Evolutionary conservation across 495 filamentous ascomycete species (phyloP), one percentile per base, ranked within the genome.

Genomic region (Trichoderma asperelloides): DNA sequence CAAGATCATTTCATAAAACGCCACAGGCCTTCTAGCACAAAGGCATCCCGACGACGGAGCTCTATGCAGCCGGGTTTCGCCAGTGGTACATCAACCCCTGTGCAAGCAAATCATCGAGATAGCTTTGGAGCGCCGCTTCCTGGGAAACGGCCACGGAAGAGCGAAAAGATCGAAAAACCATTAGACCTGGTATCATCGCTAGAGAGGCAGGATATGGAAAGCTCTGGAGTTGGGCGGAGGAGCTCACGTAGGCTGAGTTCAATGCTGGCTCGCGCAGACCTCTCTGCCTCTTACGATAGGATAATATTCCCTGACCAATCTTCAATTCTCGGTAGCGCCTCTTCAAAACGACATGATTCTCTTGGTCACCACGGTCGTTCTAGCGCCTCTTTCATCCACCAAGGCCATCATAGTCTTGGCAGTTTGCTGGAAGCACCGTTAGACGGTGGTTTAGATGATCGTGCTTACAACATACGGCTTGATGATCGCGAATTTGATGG

Each of bases 231-330:
- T 21, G 87, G 88, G 4, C 80, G 86, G 25, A 87, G 90, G 74
- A 87, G 91, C 51, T 95, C 92, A 15, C 84, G 95, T 39, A 84
- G 95, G 37, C 92, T 98, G 25, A 98, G 95, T 75, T 97, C 95
- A 43, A 80, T 98, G 68, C 84, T 98, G 65, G 91, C 95, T n/a
- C 84, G 94, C 70, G 89, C 93, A 25, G 94, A 98, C 73, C 79
- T 97, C 15, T 94, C 91, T 0, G 88, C 82, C 28, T 84, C 85
- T 25, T 89, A 92, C 62, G 91, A 93, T 66, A 84, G 90, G 65
- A 80, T 88, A 3, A 84, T 86, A 23, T 95, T 94, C 71, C 83
- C 85, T 15, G 91, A 93, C 64, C 85, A 89, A 80, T 80, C 66
- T 79, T 82, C 73, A 40, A 82, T 77, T 67, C 70, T 76, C 37